phyloP scores from a whole-genome alignment of 768 basidiomycete genomes.

The Rhodosporidiobolus sp. region DNA sequence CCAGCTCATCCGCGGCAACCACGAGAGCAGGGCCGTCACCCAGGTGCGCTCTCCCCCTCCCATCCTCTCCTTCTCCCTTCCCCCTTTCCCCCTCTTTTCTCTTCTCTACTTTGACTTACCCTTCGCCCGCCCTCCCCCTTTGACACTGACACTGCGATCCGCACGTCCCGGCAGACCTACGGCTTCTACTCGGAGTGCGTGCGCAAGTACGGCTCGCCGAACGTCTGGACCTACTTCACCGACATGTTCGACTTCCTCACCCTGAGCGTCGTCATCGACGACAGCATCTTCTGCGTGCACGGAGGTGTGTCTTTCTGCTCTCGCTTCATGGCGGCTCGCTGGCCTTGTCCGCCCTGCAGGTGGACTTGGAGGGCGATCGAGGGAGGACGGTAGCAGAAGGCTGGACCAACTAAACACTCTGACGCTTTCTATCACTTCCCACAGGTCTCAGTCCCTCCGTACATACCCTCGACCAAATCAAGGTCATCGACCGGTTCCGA shows the following conservation, averaged over 20 bases:
- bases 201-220: slow-evolving; percentile 90
- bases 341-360: too few relatives aligned
- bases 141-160: background rate
- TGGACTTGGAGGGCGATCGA: too few relatives aligned
- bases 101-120: slow-evolving; percentile 37
- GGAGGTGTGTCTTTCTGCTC: slow-evolving; percentile 62
- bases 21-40: slow-evolving; percentile 95
- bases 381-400: too few relatives aligned
- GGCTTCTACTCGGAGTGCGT: slow-evolving; percentile 99
- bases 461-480: slow-evolving; percentile 99
- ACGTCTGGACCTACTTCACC: slow-evolving; percentile 99
- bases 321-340: background rate
- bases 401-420: too few relatives aligned
- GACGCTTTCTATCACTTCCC: background rate
- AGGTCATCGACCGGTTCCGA: slow-evolving; percentile 96
- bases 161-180: slow-evolving; percentile 69
- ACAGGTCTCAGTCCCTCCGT: slow-evolving; percentile 93
- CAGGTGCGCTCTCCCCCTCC: slow-evolving; percentile 66
- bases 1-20: slow-evolving; percentile 94
- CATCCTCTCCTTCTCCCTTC: background rate
- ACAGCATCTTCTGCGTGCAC: slow-evolving; percentile 98
- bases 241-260: slow-evolving; percentile 99
- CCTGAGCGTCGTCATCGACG: slow-evolving; percentile 94
- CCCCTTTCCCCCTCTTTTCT: background rate
- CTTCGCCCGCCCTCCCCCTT: slow-evolving; percentile 46